Conservation (phyloP, 2,329 filamentous ascomycete genomes). For the Aspergillus costaricaensis region DNA sequence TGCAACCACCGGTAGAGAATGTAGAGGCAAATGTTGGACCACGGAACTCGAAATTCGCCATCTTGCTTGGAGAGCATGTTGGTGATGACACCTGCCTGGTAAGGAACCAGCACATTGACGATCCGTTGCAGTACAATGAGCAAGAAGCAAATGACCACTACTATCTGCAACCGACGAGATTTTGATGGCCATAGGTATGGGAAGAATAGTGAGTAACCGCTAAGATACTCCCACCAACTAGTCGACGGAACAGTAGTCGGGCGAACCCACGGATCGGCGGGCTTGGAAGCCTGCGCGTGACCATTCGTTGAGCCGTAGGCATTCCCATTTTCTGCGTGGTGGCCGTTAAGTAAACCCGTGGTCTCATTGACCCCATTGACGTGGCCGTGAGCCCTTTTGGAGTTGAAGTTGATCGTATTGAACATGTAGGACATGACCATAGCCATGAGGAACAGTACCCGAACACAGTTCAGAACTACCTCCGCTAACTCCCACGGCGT, state of each 20-base stretch:
- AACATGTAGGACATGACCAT: constrained; percentile 63
- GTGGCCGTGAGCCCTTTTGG: constrained; percentile 30
- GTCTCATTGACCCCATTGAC: constrained; percentile 46
- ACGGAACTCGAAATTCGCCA: constrained; percentile 63
- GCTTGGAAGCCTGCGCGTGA: constrained; percentile 46
- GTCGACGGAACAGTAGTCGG: constrained; percentile 82
- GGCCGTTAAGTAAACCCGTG: constrained; percentile 43
- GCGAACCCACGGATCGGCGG: constrained; percentile 78
- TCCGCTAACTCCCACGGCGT: constrained; percentile 47
- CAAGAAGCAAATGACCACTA: constrained; percentile 79
- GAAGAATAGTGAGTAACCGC: constrained; percentile 90
- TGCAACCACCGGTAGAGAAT: constrained; percentile 80
- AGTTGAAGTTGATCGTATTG: constrained; percentile 47
- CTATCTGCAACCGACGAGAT: constrained; percentile 69
- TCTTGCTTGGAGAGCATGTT: constrained; percentile 65
- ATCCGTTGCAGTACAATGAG: constrained; percentile 78
- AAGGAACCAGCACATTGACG: constrained; percentile 83
- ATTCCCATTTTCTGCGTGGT: constrained; percentile 50
- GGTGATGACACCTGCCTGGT: constrained; percentile 79
- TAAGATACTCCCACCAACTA: constrained; percentile 94
- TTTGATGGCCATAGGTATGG: constrained; percentile 96
- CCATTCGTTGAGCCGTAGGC: constrained; percentile 54
- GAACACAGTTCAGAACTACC: constrained; percentile 61
- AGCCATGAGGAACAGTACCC: constrained; percentile 66
- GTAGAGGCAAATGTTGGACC: constrained; percentile 73